These are phyloP conservation scores for Cyberlindnera euphorbiiphila DNA, from an alignment of 805 yeast species.

Conservation along the genomic window DNA sequence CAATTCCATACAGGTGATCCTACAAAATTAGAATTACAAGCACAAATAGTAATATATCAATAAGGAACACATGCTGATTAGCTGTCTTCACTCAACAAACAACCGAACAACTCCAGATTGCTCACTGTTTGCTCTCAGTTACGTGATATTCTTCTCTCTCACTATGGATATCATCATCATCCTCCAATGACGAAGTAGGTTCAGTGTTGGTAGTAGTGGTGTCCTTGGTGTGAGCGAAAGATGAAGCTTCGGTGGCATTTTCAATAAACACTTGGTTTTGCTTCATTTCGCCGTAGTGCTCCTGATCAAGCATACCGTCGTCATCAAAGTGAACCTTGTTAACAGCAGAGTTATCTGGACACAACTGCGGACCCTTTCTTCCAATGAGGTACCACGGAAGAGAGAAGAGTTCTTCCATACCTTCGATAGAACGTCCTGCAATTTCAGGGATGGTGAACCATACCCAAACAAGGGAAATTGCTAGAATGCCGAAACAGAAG, in stretches of 20 bases:
- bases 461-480: constrained; percentile 35
- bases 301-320: constrained; percentile 9
- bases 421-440: constrained; percentile 35
- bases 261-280: constrained; percentile 15
- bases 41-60: no score
- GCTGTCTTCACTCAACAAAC: no score
- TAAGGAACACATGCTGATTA: no score
- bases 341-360: constrained; percentile 46
- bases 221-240: constrained; percentile 3
- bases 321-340: constrained; percentile 14
- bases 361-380: constrained; percentile 45
- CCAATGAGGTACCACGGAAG: constrained; percentile 57
- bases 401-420: constrained; percentile 33
- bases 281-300: constrained; percentile 8
- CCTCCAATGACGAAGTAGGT: constrained; percentile 1
- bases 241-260: constrained; percentile 9
- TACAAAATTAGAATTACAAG: no score
- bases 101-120: no score
- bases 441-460: constrained; percentile 37
- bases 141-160: not conserved
- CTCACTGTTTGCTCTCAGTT: no score
- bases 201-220: constrained; percentile 11
- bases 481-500: constrained; percentile 42
- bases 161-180: not conserved
- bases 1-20: no score